Evolutionary conservation across 331 rosid genomes (phyloP), one percentile per base, ranked within the genome.

Genomic region (Stylosanthes scabra): DNA sequence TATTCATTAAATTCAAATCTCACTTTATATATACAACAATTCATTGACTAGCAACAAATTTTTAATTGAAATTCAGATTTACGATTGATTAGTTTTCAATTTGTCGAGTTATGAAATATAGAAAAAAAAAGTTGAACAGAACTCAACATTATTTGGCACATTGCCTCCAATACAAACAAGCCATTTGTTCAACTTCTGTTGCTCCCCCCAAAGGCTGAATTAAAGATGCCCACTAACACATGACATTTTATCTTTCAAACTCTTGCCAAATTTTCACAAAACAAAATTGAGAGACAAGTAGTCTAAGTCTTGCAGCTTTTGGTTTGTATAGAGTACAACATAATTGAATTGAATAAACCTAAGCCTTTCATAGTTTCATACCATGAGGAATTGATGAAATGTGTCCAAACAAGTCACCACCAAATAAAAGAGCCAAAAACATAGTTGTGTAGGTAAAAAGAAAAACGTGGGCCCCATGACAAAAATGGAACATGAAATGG

Each of bases 391-490:
- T 46, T 9, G 9, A 1, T 20, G 25, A 25, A 51, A 14, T n/a
- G 57, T 14, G 16, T 7, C 28, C n/a, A 49, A 11, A 49, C 54
- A 49, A 49, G 16, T 13, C 16, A 49, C 54, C 37, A 31, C 5
- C 37, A 2, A 31, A 12, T 13, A 49, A 58, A 65, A 66, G 11
- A 57, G 65, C 46, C 68, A 64, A 74, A 81, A 31, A 31, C 37
- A 37, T 47, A 50, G 67, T 59, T 5, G 57, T 28, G 13, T 4
- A 9, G 68, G 70, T 16, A 49, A 59, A 63, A 73, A 6, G 37
- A 16, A 42, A 5, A 28, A 80, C 28, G 83, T 74, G 78, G 85
- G 84, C 74, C 88, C 84, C 51, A 10, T 40, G 78, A 83, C 76
- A 78, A 13, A 76, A 81, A 74, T n/a, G 44, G 0, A 13, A 78